These are phyloP conservation scores for Beauveria sp. DNA, from an alignment of 2,329 filamentous ascomycete species.

Conservation along the genomic window DNA sequence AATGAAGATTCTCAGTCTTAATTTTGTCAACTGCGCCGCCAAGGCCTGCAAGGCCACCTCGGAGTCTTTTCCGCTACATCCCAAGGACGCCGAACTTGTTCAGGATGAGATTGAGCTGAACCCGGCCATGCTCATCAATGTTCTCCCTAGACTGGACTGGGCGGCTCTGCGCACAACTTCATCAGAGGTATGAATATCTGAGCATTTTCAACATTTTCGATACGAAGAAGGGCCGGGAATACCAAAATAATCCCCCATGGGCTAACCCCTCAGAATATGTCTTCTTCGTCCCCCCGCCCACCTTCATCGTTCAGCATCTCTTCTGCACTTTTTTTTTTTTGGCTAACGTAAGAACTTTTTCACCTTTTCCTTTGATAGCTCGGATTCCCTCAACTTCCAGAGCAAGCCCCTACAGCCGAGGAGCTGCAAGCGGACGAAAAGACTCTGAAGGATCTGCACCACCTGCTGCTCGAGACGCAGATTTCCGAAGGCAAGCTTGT, in stretches of 20 bases:
- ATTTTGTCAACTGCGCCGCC: conserved; percentile 93
- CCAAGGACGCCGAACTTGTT: conserved; percentile 84
- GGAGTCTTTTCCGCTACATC: conserved; percentile 81
- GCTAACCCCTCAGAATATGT: too few relatives aligned
- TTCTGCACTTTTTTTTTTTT: background rate
- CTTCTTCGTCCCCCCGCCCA: background rate
- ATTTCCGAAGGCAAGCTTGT: conserved; percentile 83
- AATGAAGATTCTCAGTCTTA: conserved; percentile 95
- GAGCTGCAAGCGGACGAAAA: conserved; percentile 59
- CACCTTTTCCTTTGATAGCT: conserved; percentile 42
- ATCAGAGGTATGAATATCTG: conserved; percentile 55
- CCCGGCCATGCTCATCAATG: conserved; percentile 70
- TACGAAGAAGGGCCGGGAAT: background rate
- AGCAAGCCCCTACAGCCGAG: conserved; percentile 53
- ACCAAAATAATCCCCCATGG: too few relatives aligned
- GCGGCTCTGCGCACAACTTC: conserved; percentile 66
- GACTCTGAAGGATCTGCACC: conserved; percentile 70
- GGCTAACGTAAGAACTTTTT: background rate
- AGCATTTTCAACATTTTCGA: background rate
- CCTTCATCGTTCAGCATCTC: background rate
- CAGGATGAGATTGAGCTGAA: conserved; percentile 81
- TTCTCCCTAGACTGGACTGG: conserved; percentile 87
- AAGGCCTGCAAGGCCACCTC: conserved; percentile 84
- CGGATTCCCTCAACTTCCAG: conserved; percentile 67
- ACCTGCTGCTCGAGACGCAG: conserved; percentile 79